Conservation (phyloP, 2,329 filamentous ascomycete species). For the Calonectria fujianensis region DNA sequence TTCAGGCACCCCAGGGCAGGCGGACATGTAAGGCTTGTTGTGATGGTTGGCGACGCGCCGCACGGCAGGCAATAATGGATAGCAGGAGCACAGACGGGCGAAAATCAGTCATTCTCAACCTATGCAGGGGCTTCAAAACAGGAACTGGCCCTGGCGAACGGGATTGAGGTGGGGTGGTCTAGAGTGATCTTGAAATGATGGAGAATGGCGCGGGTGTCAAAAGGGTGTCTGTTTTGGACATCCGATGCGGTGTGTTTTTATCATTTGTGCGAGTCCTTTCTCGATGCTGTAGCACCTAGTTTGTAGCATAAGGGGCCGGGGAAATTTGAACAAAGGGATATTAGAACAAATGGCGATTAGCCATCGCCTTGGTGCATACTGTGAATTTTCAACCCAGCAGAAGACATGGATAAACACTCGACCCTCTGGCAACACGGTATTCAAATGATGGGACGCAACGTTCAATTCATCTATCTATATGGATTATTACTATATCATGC, state of each 20-base stretch:
- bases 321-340: constrained; percentile 33
- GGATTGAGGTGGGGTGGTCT: constrained; percentile 33
- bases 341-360: background rate
- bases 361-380: background rate
- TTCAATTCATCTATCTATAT: background rate
- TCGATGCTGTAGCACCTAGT: constrained; percentile 40
- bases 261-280: constrained; percentile 43
- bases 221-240: constrained; percentile 37
- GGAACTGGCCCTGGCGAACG: constrained; percentile 17
- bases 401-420: background rate
- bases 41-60: constrained; percentile 12
- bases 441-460: background rate
- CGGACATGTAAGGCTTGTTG: constrained; percentile 57
- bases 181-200: constrained; percentile 47
- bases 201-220: constrained; percentile 53
- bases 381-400: too few species aligned
- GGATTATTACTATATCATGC: background rate
- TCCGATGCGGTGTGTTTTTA: constrained; percentile 41
- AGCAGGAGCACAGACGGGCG: constrained; percentile 17
- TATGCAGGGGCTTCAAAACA: background rate
- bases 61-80: constrained; percentile 27
- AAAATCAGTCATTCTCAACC: constrained; percentile 22
- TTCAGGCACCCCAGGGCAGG: constrained; percentile 60
- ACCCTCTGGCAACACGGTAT: background rate
- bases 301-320: constrained; percentile 38